Conservation (phyloP, 225 moss, liverwort and hornwort species). For the Antitrichia curtipendula region DNA sequence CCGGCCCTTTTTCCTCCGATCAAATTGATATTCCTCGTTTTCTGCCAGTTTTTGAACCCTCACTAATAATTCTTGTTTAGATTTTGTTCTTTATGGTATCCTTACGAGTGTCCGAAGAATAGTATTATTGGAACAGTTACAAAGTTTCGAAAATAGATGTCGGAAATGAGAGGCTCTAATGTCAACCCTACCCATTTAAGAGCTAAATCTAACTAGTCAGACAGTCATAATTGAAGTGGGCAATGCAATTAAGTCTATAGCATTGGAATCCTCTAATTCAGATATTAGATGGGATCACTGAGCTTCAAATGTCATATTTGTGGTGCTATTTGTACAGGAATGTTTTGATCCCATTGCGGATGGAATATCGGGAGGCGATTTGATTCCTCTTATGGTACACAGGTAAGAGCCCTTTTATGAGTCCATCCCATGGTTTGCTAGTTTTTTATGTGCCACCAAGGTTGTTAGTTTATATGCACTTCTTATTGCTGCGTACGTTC, state of each 20-base stretch:
- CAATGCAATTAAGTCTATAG: background rate
- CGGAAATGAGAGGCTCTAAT: background rate
- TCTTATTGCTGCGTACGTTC: background rate
- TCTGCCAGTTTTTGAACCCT: background rate
- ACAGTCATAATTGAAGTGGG: background rate
- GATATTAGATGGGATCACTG: background rate
- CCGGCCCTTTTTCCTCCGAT: background rate
- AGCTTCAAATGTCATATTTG: background rate
- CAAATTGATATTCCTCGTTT: background rate
- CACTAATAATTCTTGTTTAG: background rate
- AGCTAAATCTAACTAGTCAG: background rate
- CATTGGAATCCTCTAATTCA: background rate
- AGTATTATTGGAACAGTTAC: background rate
- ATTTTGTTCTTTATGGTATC: background rate
- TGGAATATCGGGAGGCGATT: conserved; percentile 83
- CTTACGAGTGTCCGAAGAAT: background rate
- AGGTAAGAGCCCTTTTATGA: conserved; percentile 28
- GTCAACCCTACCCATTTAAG: background rate
- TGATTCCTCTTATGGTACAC: conserved; percentile 95
- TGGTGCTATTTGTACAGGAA: conserved; percentile 38
- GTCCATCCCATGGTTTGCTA: background rate
- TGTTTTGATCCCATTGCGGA: conserved; percentile 97
- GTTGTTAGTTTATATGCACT: background rate
- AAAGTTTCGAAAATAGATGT: background rate
- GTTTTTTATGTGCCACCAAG: background rate